Evolutionary conservation across 371 early-diverging fungal species (phyloP).

Genomic region (Batkoa obscura): DNA sequence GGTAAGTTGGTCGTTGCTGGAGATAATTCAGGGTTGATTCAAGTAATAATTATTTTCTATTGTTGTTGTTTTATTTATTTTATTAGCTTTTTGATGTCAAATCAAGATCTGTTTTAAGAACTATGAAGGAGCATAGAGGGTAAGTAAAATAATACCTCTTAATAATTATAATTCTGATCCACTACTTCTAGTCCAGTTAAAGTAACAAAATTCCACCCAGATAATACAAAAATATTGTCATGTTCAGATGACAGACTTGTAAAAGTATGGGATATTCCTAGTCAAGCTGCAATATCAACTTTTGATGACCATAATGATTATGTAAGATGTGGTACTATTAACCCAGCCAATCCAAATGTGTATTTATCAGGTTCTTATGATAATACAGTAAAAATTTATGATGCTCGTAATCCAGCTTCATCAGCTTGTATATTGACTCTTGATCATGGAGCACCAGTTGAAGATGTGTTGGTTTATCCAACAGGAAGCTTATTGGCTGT

Average conservation of each 20-base stretch:
- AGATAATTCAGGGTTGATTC: constrained; percentile 74
- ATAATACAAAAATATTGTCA: constrained; percentile 61
- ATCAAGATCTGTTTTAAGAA: constrained; percentile 71
- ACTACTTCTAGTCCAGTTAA: constrained; percentile 44
- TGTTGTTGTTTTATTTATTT: not conserved
- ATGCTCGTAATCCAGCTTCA: constrained; percentile 34
- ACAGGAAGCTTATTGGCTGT: constrained; percentile 65
- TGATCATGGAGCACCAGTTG: constrained; percentile 74
- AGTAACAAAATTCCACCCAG: constrained; percentile 53
- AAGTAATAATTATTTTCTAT: constrained; percentile 15
- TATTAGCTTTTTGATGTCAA: constrained; percentile 36
- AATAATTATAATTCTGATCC: not conserved
- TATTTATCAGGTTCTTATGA: constrained; percentile 84
- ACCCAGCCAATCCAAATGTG: constrained; percentile 55
- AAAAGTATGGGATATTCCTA: constrained; percentile 81
- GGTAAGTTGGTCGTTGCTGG: constrained; percentile 84
- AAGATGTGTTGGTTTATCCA: constrained; percentile 64
- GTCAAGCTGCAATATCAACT: constrained; percentile 42
- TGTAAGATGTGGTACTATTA: constrained; percentile 54
- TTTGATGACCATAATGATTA: constrained; percentile 80
- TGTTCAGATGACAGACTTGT: constrained; percentile 84
- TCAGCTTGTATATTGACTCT: constrained; percentile 48
- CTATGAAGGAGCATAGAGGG: constrained; percentile 64
- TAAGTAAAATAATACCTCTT: constrained; percentile 14
- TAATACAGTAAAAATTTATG: constrained; percentile 82